Conservation (phyloP, 805 yeast species). For the Monosporozyma servazzii region DNA sequence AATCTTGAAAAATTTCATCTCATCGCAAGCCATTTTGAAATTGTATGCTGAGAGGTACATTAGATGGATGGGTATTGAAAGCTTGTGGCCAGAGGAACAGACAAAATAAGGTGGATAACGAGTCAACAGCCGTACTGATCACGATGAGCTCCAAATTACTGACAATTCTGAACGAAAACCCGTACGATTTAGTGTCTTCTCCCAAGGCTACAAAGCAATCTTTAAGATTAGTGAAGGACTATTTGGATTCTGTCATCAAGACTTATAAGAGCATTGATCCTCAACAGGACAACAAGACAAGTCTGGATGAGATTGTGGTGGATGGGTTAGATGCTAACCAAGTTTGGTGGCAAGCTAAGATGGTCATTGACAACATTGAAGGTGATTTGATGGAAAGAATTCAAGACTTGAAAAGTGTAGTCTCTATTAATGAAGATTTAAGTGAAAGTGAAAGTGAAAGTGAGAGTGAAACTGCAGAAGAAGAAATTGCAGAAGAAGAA, state of each 20-base stretch:
- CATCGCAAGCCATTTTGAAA: no score
- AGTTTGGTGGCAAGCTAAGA: slow-evolving; percentile 87
- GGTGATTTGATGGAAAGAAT: slow-evolving; percentile 53
- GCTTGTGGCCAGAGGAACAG: no score
- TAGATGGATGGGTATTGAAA: no score
- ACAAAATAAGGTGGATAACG: no score
- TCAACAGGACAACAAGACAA: slow-evolving; percentile 33
- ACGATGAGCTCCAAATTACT: background rate
- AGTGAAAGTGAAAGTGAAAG: slow-evolving; percentile 11
- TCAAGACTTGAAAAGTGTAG: slow-evolving; percentile 36
- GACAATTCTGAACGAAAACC: background rate
- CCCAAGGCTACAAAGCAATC: slow-evolving; percentile 7
- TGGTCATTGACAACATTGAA: slow-evolving; percentile 71
- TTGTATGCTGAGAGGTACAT: no score
- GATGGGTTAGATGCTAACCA: slow-evolving; percentile 87
- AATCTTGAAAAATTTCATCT: background rate
- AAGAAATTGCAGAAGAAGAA: slow-evolving; percentile 17
- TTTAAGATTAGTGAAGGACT: slow-evolving; percentile 18
- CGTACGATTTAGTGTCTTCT: background rate
- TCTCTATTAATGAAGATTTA: slow-evolving; percentile 9
- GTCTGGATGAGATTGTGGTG: slow-evolving; percentile 69
- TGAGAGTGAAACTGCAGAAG: slow-evolving; percentile 11
- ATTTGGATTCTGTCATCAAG: slow-evolving; percentile 22
- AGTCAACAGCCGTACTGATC: background rate
- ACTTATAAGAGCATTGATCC: slow-evolving; percentile 12